These are phyloP conservation scores for Exophiala sideris DNA, from an alignment of 2,329 filamentous ascomycete genomes.

Conservation along the genomic window DNA sequence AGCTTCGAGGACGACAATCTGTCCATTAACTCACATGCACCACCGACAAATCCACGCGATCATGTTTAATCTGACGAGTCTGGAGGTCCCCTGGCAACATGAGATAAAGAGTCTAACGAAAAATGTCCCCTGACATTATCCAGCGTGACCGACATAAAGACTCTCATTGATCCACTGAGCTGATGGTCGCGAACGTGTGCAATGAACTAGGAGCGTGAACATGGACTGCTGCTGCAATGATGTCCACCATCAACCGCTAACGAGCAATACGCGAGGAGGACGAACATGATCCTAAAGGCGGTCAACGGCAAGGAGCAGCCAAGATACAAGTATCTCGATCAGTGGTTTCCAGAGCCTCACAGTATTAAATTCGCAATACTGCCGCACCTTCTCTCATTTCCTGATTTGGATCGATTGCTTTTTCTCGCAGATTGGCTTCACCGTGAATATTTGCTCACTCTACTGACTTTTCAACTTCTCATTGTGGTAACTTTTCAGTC, in stretches of 20 bases:
- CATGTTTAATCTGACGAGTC: constrained; percentile 40
- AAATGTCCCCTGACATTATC: too few relatives aligned
- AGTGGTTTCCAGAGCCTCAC: background rate
- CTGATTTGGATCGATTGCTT: background rate
- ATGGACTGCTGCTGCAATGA: too few relatives aligned
- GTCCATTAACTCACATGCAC: constrained; percentile 36
- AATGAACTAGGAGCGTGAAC: too few relatives aligned
- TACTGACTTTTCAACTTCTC: background rate
- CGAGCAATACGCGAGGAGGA: too few relatives aligned
- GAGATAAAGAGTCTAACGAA: background rate
- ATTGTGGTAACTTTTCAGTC: background rate
- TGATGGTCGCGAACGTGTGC: too few relatives aligned
- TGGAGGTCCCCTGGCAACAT: background rate
- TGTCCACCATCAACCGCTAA: too few relatives aligned
- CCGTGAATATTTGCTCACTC: background rate
- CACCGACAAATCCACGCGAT: constrained; percentile 48
- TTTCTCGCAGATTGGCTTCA: constrained; percentile 1
- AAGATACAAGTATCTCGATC: background rate
- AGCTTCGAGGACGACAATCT: constrained; percentile 47
- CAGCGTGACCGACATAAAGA: too few relatives aligned
- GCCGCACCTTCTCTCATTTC: background rate
- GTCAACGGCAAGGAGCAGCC: background rate
- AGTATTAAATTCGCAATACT: constrained; percentile 1
- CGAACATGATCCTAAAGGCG: too few relatives aligned
- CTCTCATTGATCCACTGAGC: too few relatives aligned